Evolutionary conservation across 2,329 filamentous ascomycete species (phyloP), one percentile per base, ranked within the genome.

Genomic region (Mycogone perniciosa): DNA sequence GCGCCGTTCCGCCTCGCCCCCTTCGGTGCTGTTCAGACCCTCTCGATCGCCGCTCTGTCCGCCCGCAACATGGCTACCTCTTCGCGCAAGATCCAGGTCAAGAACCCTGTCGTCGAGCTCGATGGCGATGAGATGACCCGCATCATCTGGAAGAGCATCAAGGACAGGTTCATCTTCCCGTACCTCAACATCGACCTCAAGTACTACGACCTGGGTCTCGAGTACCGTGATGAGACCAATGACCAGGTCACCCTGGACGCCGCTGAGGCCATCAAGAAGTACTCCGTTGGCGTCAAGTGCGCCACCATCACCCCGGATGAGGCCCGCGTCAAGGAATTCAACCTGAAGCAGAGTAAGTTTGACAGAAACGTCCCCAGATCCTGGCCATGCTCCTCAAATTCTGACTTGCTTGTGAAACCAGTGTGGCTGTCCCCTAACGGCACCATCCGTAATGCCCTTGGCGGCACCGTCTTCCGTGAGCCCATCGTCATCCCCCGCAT

Each of bases 371-470:
- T 20, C 20, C 20, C 20, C 20, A 20, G 20, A 20, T 20, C 20
- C 20, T 20, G 20, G 20, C 20, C 20, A 20, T 20, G 20, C 20
- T 20, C 20, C 20, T 20, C 20, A 20, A 20, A 20, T 20, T 20
- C 20, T 20, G 20, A 20, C 20, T 20, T 20, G 20, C 20, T 20
- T 20, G 20, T 20, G 20, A 20, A 20, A 20, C 20, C 60, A 91
- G 87, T 97, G 93, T 99, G 93, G 93, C 81, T 97, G 53, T 96
- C 89, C 51, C 93, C 93, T 66, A 99, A 99, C 71, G 93, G 93
- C 68, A 99, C 83, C 55, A 86, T 86, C 73, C 79, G 83, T 61
- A 86, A 86, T 65, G 76, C 76, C 54, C 79, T 86, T 46, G 92
- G 92, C 64, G 93, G 93, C 67, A 99, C 93, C 65, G 92, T 99